phyloP scores from a whole-genome alignment of 331 rosid genomes.

The Prunus yedoensis region DNA sequence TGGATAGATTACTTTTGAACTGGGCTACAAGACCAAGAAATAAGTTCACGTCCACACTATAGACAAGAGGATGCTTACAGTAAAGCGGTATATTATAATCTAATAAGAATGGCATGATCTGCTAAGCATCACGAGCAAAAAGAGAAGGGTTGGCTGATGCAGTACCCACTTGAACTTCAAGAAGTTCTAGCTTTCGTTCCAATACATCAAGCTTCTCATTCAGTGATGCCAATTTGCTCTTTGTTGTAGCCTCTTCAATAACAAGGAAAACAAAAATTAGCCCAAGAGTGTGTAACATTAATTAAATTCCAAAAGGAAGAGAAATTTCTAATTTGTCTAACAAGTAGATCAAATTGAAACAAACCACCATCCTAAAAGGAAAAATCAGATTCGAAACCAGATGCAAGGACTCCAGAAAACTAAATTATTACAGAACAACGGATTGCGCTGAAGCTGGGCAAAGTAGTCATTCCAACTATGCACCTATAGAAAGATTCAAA shows the following conservation, averaged over 20 bases:
- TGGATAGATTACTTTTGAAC: conserved; percentile 20
- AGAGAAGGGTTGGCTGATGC: conserved; percentile 89
- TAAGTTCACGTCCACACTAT: conserved; percentile 25
- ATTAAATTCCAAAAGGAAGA: conserved; percentile 1
- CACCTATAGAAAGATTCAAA: not conserved
- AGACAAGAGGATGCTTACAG: conserved; percentile 35
- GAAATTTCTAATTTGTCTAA: not conserved
- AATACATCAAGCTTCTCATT: conserved; percentile 93
- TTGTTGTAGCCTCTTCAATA: conserved; percentile 87
- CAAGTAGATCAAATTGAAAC: not conserved
- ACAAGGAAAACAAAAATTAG: conserved; percentile 5
- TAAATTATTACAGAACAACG: not conserved
- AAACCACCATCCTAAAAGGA: not conserved
- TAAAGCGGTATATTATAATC: conserved; percentile 11
- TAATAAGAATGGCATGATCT: conserved; percentile 18
- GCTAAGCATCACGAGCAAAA: conserved; percentile 53
- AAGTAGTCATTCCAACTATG: not conserved
- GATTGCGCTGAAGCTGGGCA: not conserved
- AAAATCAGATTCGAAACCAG: not conserved
- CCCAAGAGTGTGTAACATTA: not conserved
- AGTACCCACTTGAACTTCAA: conserved; percentile 92
- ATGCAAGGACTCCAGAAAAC: not conserved
- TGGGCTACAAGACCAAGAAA: conserved; percentile 13
- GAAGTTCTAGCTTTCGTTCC: conserved; percentile 78
- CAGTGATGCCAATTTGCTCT: conserved; percentile 92